Conservation (phyloP, 2,329 filamentous ascomycete genomes). For the Corinectria fuckeliana region DNA sequence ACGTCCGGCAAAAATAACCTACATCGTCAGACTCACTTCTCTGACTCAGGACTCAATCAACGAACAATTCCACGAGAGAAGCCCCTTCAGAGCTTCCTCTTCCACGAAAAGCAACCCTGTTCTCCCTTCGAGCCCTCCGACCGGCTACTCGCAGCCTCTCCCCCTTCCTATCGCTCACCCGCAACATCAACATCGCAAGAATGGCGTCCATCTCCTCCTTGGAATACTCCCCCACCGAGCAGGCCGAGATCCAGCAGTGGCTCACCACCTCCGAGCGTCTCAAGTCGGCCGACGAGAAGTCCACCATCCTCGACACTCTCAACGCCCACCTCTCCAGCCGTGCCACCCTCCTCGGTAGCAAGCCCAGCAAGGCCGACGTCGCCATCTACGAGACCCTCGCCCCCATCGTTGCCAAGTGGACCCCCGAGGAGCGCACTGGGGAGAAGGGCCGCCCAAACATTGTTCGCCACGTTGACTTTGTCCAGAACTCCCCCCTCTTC, state of each 20-base stretch:
- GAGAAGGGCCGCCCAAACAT: conserved; percentile 90
- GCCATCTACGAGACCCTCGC: conserved; percentile 82
- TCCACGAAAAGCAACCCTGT: conserved; percentile 43
- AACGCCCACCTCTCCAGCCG: conserved; percentile 88
- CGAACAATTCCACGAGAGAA: conserved; percentile 27
- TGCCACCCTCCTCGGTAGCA: conserved; percentile 86
- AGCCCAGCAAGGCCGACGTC: conserved; percentile 87
- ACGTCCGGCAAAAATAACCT: conserved; percentile 16
- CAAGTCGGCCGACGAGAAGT: conserved; percentile 60
- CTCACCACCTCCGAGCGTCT: conserved; percentile 78
- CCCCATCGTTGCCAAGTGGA: conserved; percentile 80
- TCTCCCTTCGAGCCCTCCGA: conserved; percentile 49
- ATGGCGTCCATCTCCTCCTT: conserved; percentile 72
- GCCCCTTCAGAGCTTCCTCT: conserved; percentile 36
- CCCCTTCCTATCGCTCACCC: conserved; percentile 43
- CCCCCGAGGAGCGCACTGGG: conserved; percentile 84
- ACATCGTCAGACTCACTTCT: conserved; percentile 24
- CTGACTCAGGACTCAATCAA: background rate
- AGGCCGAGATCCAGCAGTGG: conserved; percentile 90
- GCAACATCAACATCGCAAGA: conserved; percentile 48
- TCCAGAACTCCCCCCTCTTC: conserved; percentile 85
- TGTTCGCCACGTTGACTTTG: conserved; percentile 90
- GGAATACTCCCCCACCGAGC: conserved; percentile 79
- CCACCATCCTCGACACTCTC: conserved; percentile 75
- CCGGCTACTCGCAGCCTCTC: conserved; percentile 44